phyloP scores from a whole-genome alignment of 805 yeast genomes.

The Candida odintsovae region DNA sequence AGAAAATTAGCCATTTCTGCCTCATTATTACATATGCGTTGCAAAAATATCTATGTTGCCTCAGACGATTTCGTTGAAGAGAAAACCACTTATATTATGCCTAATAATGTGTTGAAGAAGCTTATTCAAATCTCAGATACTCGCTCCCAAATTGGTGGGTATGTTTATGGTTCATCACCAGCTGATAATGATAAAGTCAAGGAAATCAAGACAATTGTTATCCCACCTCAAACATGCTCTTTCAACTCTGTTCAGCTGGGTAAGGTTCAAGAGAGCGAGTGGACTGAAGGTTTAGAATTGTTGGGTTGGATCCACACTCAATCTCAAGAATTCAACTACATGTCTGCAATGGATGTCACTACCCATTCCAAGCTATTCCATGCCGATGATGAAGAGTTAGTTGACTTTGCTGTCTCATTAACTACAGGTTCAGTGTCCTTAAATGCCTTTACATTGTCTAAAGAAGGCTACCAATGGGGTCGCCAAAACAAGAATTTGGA shows the following conservation, averaged over 20 bases:
- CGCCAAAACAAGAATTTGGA: slow-evolving; percentile 45
- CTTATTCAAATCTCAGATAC: slow-evolving; percentile 78
- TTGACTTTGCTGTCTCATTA: slow-evolving; percentile 62
- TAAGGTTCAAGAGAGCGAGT: slow-evolving; percentile 45
- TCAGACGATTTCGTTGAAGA: slow-evolving; percentile 59
- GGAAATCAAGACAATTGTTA: slow-evolving; percentile 67
- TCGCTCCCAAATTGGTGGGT: slow-evolving; percentile 77
- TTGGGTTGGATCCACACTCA: slow-evolving; percentile 96
- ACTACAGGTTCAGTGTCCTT: slow-evolving; percentile 83
- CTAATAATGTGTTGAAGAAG: slow-evolving; percentile 71
- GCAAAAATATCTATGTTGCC: slow-evolving; percentile 68
- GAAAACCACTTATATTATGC: slow-evolving; percentile 67
- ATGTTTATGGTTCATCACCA: slow-evolving; percentile 76
- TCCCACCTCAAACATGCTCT: slow-evolving; percentile 87
- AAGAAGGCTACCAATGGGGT: slow-evolving; percentile 81
- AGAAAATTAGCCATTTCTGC: slow-evolving; percentile 79
- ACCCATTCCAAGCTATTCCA: slow-evolving; percentile 40
- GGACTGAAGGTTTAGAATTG: slow-evolving; percentile 58
- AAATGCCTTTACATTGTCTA: slow-evolving; percentile 53
- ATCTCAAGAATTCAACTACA: slow-evolving; percentile 52
- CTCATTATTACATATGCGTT: slow-evolving; percentile 62
- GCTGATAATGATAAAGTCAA: slow-evolving; percentile 64
- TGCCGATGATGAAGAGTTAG: slow-evolving; percentile 31
- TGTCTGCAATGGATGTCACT: slow-evolving; percentile 69
- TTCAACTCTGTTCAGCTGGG: slow-evolving; percentile 41